Base-by-base conservation (phyloP, 257 asterid genomes). In the Primulina eburnea region DNA sequence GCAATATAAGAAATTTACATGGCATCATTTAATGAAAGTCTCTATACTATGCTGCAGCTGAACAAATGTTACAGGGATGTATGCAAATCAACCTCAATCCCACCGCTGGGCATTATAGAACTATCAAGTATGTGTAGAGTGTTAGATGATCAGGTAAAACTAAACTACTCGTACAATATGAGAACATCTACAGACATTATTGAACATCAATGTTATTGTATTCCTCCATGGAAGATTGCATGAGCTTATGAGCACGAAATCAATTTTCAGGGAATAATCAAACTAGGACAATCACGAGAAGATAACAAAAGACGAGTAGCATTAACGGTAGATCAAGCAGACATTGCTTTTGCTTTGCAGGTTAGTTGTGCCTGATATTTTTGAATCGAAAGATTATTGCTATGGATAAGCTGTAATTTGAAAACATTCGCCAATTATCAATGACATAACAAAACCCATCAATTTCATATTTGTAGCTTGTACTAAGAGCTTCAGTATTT, bases 51-150 rank as follows among this genome's bases (percentile, higher is more conserved):
- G 30, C 37, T 83, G 77, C 97, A 94, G 99, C 75, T 91, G 83
- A 85, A 86, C 81, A 88, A 83, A 74, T 78, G 30, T 73, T 92
- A 95, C 71, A 74, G 66, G 21, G 97, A 88, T 53, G 82, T 92
- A 64, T 95, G 99, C 77, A 92, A 86, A 82, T 82, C 95, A 9
- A 88, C 93, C 72, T 77, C 16, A 76, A 89, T 95, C 74, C 98
- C 96, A 47, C 89, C 97, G 1, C 85, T 83, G 60, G 89, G 93
- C 71, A 85, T 85, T 70, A 65, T 81, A 75, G 99, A 95, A 74
- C 86, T 95, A 24, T 89, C 97, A 76, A 87, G 79, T 76, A 84
- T 95, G 95, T 95, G 99, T 70, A 73, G 92, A 76, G 95, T 89
- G 72, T 89, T 94, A 9, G 96, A 80, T 61, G 99, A 94, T 80